A percentile compares a stretch with the other conserved stretches of the same genome.
These are phyloP conservation scores for Ogataea salicorniae DNA, from an alignment of 805 yeast species.

Conservation along the genomic window DNA sequence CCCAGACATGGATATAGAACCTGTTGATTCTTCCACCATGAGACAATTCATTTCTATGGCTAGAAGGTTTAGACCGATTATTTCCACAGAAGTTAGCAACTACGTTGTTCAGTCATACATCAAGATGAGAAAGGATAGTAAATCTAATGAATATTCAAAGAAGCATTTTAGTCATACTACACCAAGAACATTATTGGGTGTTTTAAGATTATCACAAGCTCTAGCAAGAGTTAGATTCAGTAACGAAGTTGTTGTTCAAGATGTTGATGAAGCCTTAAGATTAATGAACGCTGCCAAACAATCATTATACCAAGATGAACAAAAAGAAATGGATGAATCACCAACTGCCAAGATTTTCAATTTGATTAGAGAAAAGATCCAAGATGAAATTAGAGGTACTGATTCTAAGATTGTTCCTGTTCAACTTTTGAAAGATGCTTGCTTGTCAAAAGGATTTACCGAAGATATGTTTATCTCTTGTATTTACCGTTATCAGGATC, in stretches of 20 bases:
- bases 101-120: conserved; percentile 83
- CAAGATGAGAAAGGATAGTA: conserved; percentile 88
- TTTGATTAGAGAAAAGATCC: conserved; percentile 48
- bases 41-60: conserved; percentile 88
- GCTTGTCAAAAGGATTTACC: conserved; percentile 79
- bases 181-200: conserved; percentile 89
- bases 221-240: conserved; percentile 84
- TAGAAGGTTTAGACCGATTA: conserved; percentile 76
- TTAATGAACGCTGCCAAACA: conserved; percentile 82
- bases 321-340: conserved; percentile 53
- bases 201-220: conserved; percentile 91
- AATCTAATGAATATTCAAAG: conserved; percentile 67
- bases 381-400: conserved; percentile 20
- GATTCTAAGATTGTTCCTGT: conserved; percentile 34
- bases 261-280: conserved; percentile 94
- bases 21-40: conserved; percentile 72
- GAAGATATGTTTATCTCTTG: conserved; percentile 72
- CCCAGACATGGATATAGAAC: conserved; percentile 70
- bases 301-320: conserved; percentile 58
- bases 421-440: conserved; percentile 53
- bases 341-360: conserved; percentile 66
- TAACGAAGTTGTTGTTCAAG: conserved; percentile 62
- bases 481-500: conserved; percentile 63
- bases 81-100: conserved; percentile 78
- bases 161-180: conserved; percentile 87